These are phyloP conservation scores for Daedalea quercina DNA, from an alignment of 768 basidiomycete species.

Conservation along the genomic window DNA sequence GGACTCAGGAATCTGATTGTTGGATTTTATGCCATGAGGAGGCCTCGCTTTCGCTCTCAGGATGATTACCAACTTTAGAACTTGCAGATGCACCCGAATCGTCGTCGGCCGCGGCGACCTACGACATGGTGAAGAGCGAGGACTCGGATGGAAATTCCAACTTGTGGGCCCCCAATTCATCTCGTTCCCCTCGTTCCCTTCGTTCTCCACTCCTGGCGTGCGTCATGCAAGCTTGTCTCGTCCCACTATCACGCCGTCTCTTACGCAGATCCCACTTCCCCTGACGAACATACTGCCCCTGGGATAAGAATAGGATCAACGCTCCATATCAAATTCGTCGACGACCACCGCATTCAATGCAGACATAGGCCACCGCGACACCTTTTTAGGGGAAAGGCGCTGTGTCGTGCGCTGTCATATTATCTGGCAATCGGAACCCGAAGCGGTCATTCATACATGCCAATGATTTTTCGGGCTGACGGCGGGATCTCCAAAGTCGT, in stretches of 20 bases:
- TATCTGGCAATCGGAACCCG: not conserved
- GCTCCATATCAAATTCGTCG: not conserved
- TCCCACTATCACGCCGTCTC: not conserved
- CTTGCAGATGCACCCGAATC: too few species aligned
- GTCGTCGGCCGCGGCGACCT: too few species aligned
- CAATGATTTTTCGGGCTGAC: not conserved
- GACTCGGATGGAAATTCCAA: too few species aligned
- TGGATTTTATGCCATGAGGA: too few species aligned
- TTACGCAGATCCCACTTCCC: not conserved
- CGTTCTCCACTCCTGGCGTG: too few species aligned
- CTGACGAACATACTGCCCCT: not conserved
- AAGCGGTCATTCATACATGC: not conserved
- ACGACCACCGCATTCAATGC: not conserved
- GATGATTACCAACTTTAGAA: too few species aligned
- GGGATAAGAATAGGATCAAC: not conserved
- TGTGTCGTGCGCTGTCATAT: not conserved
- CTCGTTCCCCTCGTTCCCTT: too few species aligned
- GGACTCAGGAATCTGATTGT: too few species aligned
- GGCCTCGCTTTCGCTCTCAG: too few species aligned
- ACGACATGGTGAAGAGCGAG: too few species aligned
- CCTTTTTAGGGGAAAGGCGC: not conserved
- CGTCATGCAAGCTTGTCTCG: too few species aligned
- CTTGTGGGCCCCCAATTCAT: too few species aligned
- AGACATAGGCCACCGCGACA: not conserved
- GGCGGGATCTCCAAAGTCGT: not conserved